Conservation (phyloP, 352 stramenopile genomes). For the Pythium aphanidermatum region DNA sequence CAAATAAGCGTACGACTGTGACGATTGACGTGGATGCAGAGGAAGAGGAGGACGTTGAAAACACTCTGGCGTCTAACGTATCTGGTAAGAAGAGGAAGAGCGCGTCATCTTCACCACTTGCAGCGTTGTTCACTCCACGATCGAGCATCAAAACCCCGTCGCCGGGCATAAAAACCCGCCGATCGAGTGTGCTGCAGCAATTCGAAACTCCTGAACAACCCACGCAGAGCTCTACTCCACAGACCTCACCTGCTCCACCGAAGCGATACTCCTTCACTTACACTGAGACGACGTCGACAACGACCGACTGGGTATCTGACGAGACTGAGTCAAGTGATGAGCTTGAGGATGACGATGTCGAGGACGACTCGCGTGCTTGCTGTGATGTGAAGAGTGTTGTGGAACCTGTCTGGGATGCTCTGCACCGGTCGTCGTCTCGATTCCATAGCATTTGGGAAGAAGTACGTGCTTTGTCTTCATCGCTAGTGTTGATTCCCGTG, state of each 20-base stretch:
- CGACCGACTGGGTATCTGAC: conserved; percentile 5
- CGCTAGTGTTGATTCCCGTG: conserved; percentile 18
- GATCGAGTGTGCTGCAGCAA: conserved; percentile 17
- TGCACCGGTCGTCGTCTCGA: conserved; percentile 16
- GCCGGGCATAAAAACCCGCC: conserved; percentile 13
- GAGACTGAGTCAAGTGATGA: conserved; percentile 7
- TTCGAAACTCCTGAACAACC: conserved; percentile 14
- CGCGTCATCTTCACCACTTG: conserved; percentile 6
- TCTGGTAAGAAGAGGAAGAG: conserved; percentile 18
- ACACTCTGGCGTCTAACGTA: no score
- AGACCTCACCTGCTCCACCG: conserved; percentile 12
- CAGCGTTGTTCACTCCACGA: conserved; percentile 9
- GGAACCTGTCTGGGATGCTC: conserved; percentile 17
- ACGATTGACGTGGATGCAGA: conserved; percentile 11
- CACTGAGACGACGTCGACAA: conserved; percentile 2
- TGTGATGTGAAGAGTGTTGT: conserved; percentile 16
- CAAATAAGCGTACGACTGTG: conserved; percentile 6
- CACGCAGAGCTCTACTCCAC: conserved; percentile 9
- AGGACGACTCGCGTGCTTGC: conserved; percentile 13
- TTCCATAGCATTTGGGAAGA: conserved; percentile 25
- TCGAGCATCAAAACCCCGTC: conserved; percentile 16
- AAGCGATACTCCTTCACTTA: conserved; percentile 9
- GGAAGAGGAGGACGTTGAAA: conserved; percentile 4
- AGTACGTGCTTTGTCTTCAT: conserved; percentile 25
- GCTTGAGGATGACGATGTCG: conserved; percentile 6